Conservation (phyloP, 345 rosid species). For the Streptanthus diversifolius region DNA sequence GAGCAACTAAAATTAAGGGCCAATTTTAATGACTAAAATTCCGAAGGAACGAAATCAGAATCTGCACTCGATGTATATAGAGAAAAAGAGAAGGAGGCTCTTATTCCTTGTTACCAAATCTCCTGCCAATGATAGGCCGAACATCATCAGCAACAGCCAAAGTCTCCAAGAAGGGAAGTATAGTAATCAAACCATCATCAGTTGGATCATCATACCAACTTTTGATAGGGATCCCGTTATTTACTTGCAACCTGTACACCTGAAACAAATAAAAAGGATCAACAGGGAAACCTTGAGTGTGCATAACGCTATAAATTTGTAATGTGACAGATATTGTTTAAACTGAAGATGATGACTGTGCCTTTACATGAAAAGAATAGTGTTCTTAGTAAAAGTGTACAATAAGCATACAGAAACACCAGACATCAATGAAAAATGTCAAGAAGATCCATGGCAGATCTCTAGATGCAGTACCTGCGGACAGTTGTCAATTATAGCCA, state of each 20-base stretch:
- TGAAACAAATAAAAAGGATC: conserved; percentile 39
- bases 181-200: conserved; percentile 72
- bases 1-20: conserved; percentile 22
- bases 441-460: conserved; percentile 14
- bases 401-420: neutral
- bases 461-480: conserved; percentile 67
- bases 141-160: conserved; percentile 83
- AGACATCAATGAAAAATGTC: neutral
- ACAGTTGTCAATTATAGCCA: conserved; percentile 91
- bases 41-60: conserved; percentile 22
- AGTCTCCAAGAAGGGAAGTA: conserved; percentile 91
- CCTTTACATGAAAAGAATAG: neutral
- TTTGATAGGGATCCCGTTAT: conserved; percentile 93
- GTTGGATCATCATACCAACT: conserved; percentile 94
- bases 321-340: neutral
- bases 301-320: neutral
- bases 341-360: conserved; percentile 8
- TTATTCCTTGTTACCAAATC: conserved; percentile 58
- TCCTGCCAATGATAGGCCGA: conserved; percentile 86
- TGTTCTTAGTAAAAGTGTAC: neutral
- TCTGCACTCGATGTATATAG: conserved; percentile 31
- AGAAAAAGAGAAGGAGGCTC: conserved; percentile 20
- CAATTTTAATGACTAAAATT: conserved; percentile 27
- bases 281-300: neutral
- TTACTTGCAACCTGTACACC: conserved; percentile 91